Evolutionary conservation across 441 rosid genomes (phyloP).

Genomic region (Erodium texanum): DNA sequence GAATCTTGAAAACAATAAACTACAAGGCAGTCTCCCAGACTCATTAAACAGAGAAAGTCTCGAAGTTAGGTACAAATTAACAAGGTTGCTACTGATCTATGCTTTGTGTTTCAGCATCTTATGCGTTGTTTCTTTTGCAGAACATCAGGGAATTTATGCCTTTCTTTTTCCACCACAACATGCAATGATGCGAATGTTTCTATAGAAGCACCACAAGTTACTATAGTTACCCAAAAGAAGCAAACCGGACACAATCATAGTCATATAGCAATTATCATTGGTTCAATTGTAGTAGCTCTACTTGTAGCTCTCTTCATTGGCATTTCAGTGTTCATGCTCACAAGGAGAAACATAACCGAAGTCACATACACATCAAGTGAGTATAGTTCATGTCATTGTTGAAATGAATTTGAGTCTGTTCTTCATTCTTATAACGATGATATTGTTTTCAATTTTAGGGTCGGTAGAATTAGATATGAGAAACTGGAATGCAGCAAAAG

Average conservation of each 20-base stretch:
- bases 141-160: slow-evolving; percentile 68
- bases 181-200: slow-evolving; percentile 51
- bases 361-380: slow-evolving; percentile 36
- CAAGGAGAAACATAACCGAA: slow-evolving; percentile 41
- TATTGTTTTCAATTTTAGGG: slow-evolving; percentile 22
- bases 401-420: not conserved
- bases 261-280: slow-evolving; percentile 42
- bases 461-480: slow-evolving; percentile 43
- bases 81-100: slow-evolving; percentile 2
- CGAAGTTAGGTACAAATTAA: slow-evolving; percentile 51
- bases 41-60: slow-evolving; percentile 56
- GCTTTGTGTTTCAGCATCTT: slow-evolving; percentile 14
- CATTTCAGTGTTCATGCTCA: slow-evolving; percentile 27
- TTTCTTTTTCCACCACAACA: slow-evolving; percentile 49
- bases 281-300: slow-evolving; percentile 51
- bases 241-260: slow-evolving; percentile 21
- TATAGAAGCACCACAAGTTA: slow-evolving; percentile 73
- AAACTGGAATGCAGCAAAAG: slow-evolving; percentile 73
- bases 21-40: slow-evolving; percentile 60
- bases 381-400: slow-evolving; percentile 17
- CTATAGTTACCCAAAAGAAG: slow-evolving; percentile 41
- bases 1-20: slow-evolving; percentile 75
- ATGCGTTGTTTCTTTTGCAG: slow-evolving; percentile 31
- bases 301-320: slow-evolving; percentile 37
- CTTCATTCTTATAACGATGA: slow-evolving; percentile 14